phyloP scores from a whole-genome alignment of 352 stramenopile species.

The Phytopythium kandeliae region DNA sequence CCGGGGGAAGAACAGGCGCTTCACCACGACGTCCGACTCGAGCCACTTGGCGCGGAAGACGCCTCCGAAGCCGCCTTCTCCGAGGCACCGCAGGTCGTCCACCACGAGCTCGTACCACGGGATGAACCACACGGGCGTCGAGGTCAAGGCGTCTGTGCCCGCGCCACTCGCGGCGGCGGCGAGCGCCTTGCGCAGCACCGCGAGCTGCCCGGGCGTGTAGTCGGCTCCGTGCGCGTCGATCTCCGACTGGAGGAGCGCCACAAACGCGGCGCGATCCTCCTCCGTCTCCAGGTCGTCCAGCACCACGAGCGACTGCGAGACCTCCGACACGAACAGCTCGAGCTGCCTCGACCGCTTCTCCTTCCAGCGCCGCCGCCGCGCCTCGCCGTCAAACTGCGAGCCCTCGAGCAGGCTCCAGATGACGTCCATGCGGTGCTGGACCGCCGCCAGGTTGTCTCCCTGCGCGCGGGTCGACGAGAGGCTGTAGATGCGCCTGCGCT shows the following conservation, averaged over 20 bases:
- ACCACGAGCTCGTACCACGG: background rate
- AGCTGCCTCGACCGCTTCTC: background rate
- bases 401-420: constrained; percentile 2
- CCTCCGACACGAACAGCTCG: constrained; percentile 2
- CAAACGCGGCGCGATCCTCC: background rate
- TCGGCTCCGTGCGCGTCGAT: background rate
- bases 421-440: too few species aligned
- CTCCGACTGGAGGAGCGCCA: background rate
- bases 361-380: background rate
- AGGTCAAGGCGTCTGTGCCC: background rate
- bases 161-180: too few species aligned
- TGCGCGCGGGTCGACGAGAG: too few species aligned
- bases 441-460: too few species aligned
- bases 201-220: background rate
- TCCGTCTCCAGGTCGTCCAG: background rate
- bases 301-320: background rate
- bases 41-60: background rate
- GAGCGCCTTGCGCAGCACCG: too few species aligned
- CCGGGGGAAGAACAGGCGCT: background rate
- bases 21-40: background rate
- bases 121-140: background rate
- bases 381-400: background rate
- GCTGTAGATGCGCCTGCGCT: too few species aligned
- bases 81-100: background rate
- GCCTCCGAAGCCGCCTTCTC: background rate